phyloP scores from a whole-genome alignment of 331 rosid species.

The Cydonia oblonga region DNA sequence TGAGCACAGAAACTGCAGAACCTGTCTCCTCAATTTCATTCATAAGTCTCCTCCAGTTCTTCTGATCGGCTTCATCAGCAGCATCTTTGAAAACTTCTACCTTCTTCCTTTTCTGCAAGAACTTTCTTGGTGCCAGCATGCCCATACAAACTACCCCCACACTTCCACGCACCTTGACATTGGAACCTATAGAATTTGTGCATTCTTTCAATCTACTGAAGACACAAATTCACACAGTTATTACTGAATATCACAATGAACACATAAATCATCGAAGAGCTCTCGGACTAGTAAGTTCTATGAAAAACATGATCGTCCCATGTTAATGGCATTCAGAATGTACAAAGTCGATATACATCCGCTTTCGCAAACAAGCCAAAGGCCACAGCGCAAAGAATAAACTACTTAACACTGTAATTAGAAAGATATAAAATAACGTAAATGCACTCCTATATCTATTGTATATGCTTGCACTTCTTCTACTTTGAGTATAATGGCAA shows the following conservation, averaged over 20 bases:
- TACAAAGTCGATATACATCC: background rate
- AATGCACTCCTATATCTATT: background rate
- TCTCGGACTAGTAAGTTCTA: background rate
- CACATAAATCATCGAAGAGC: background rate
- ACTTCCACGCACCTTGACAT: background rate
- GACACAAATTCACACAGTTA: background rate
- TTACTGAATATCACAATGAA: background rate
- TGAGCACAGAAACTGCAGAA: conserved; percentile 66
- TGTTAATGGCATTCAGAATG: background rate
- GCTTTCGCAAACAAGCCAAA: background rate
- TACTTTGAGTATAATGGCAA: background rate
- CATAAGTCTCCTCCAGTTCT: conserved; percentile 81
- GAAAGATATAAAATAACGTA: background rate
- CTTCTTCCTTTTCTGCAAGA: conserved; percentile 61
- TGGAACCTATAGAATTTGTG: conserved; percentile 28
- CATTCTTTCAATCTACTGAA: conserved; percentile 31
- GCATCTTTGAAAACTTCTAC: conserved; percentile 52
- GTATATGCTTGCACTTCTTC: background rate
- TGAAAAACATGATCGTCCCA: background rate
- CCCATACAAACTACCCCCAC: conserved; percentile 38
- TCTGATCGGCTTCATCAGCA: conserved; percentile 71
- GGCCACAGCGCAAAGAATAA: background rate
- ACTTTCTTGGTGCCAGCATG: conserved; percentile 73
- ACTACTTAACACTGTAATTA: background rate
- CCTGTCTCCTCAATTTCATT: conserved; percentile 60